These are phyloP conservation scores for Calonectria pauciramosa DNA, from an alignment of 2,329 filamentous ascomycete genomes.

Conservation along the genomic window DNA sequence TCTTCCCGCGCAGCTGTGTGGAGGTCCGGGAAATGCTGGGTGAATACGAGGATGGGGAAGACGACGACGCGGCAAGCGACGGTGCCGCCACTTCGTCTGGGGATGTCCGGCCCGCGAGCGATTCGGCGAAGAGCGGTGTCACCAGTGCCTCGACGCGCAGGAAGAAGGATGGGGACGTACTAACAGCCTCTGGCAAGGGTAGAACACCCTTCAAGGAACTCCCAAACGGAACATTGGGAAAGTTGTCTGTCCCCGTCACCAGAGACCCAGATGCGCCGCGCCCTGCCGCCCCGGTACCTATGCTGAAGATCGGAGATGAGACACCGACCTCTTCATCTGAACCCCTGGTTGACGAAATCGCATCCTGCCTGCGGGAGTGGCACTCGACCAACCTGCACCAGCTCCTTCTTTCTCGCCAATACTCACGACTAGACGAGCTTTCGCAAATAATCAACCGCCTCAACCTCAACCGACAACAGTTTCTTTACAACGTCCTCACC, in stretches of 20 bases:
- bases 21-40: constrained; percentile 94
- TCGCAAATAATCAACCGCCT: constrained; percentile 85
- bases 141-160: constrained; percentile 53
- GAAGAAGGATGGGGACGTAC: constrained; percentile 52
- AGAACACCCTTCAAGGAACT: constrained; percentile 53
- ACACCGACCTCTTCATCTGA: constrained; percentile 91
- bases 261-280: constrained; percentile 79
- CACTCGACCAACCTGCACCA: constrained; percentile 97
- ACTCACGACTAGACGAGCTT: constrained; percentile 84
- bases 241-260: constrained; percentile 62
- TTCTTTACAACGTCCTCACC: constrained; percentile 95
- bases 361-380: constrained; percentile 97
- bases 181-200: constrained; percentile 38
- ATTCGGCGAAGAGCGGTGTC: constrained; percentile 70
- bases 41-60: constrained; percentile 72
- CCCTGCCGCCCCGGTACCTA: constrained; percentile 92
- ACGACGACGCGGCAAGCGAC: constrained; percentile 55
- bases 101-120: constrained; percentile 53
- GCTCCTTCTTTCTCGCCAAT: constrained; percentile 85
- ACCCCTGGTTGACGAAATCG: constrained; percentile 96
- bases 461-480: constrained; percentile 87
- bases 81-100: constrained; percentile 44
- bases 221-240: constrained; percentile 56
- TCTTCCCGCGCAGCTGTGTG: constrained; percentile 95
- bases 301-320: constrained; percentile 98